Evolutionary conservation across 148 eudicot genomes (phyloP).

Genomic region (Rhododendron henanense): DNA sequence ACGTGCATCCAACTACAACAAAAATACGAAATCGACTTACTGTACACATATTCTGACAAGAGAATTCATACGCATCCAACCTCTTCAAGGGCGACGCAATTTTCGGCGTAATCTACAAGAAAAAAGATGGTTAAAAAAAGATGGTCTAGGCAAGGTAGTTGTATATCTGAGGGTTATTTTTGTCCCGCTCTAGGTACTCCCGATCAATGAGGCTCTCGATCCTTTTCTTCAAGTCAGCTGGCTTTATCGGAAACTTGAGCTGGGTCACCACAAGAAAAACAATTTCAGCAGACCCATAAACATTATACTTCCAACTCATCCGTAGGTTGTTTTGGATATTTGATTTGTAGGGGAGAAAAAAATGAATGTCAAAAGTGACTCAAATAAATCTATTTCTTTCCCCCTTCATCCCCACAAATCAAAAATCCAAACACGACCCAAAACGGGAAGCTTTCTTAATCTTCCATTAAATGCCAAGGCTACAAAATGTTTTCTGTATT

Average conservation of each 20-base stretch:
- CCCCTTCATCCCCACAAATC: not conserved
- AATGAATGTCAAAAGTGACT: too few species aligned
- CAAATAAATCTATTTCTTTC: not conserved
- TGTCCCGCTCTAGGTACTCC: conserved; percentile 95
- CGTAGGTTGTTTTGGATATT: not conserved
- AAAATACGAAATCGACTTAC: not conserved
- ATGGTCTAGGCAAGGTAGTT: conserved; percentile 72
- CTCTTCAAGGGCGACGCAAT: not conserved
- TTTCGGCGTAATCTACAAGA: conserved; percentile 18
- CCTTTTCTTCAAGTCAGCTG: conserved; percentile 95
- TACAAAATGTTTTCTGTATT: not conserved
- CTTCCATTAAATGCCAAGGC: not conserved
- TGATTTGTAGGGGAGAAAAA: too few species aligned
- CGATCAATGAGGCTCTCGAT: conserved; percentile 97
- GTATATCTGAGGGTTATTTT: conserved; percentile 91
- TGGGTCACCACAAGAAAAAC: conserved; percentile 34
- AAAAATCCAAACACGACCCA: not conserved
- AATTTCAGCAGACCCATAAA: not conserved
- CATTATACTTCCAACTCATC: not conserved
- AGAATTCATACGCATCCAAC: not conserved
- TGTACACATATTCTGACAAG: conserved; percentile 25
- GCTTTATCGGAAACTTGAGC: conserved; percentile 96
- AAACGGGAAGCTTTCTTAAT: not conserved
- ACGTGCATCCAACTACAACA: not conserved
- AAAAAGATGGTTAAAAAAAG: not conserved